These are phyloP conservation scores for Macaranga tanarius DNA, from an alignment of 441 rosid species.

Conservation along the genomic window DNA sequence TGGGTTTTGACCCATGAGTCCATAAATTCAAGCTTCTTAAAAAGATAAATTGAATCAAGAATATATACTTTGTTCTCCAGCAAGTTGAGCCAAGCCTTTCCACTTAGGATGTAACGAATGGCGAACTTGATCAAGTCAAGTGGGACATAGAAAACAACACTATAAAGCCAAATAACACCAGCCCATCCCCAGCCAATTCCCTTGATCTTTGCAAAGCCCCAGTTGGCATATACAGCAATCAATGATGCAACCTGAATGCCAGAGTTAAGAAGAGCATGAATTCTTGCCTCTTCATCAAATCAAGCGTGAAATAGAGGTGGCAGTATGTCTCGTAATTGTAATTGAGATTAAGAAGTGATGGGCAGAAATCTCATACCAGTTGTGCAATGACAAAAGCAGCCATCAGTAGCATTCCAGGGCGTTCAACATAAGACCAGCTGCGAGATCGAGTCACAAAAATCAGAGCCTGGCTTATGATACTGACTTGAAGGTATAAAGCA, in stretches of 20 bases:
- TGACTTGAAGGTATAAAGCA: constrained; percentile 89
- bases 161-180: constrained; percentile 79
- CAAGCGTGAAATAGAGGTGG: background rate
- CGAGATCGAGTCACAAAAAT: constrained; percentile 90
- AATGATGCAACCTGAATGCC: constrained; percentile 64
- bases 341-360: background rate
- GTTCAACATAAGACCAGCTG: constrained; percentile 85
- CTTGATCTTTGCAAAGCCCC: constrained; percentile 74
- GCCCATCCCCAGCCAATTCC: constrained; percentile 98
- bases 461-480: constrained; percentile 90
- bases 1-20: background rate
- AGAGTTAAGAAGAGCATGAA: background rate
- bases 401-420: constrained; percentile 65
- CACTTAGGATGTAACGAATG: constrained; percentile 71
- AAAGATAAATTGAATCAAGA: background rate
- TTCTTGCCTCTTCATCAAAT: background rate
- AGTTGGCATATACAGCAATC: constrained; percentile 64
- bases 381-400: constrained; percentile 67
- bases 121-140: constrained; percentile 76
- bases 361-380: constrained; percentile 40
- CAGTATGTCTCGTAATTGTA: background rate
- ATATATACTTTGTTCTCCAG: constrained; percentile 75
- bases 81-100: constrained; percentile 82
- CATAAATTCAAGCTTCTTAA: background rate
- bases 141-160: constrained; percentile 73